Evolutionary conservation across 2,329 filamentous ascomycete genomes (phyloP), one percentile per base, ranked within the genome.

Genomic region (Magnaporthiopsis incrustans): DNA sequence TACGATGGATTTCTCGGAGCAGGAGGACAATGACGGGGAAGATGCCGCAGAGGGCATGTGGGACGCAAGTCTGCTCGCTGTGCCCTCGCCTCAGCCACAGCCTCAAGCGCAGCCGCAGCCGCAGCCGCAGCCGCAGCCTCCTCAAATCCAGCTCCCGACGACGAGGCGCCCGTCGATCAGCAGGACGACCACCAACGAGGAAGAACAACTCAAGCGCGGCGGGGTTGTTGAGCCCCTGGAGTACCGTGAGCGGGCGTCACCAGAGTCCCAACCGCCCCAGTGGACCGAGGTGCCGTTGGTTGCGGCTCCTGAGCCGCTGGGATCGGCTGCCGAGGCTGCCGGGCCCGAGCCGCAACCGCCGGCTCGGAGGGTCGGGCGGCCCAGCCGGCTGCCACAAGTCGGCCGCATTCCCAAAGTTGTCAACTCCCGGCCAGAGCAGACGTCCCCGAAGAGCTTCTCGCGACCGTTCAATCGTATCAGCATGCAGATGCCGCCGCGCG

Each of bases 391-490:
- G 25, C 86, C 88, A 33, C 91, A 94, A 69, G 87, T 97, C 60
- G 93, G 92, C 11, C 86, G 93, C 22, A 97, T 97, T 62, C 93
- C 93, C 11, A 87, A 87, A 70, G 91, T 97, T 4, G 81, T 94
- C 35, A 91, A 86, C 59, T 86, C 83, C 60, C 83, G 87, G 63
- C 80, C 86, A 50, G 84, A 89, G 67, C 85, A 85, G 60, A 84
- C 85, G 1, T 88, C 90, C 0, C 85, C 89, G 1, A 88, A 87
- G 72, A 96, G 91, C 38, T 97, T 97, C 73, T 97, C 93, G 3
- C 82, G 92, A 11, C 92, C 93, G 0, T 96, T 97, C 72, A 81
- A 86, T 68, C 76, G 82, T 61, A 73, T 81, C 15, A 86, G 84
- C 68, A 67, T 80, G 58, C 78, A 82, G 44, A 72, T 74, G 14